Conservation (phyloP, 352 stramenopile genomes). For the Phytopythium cucurbitacearum region DNA sequence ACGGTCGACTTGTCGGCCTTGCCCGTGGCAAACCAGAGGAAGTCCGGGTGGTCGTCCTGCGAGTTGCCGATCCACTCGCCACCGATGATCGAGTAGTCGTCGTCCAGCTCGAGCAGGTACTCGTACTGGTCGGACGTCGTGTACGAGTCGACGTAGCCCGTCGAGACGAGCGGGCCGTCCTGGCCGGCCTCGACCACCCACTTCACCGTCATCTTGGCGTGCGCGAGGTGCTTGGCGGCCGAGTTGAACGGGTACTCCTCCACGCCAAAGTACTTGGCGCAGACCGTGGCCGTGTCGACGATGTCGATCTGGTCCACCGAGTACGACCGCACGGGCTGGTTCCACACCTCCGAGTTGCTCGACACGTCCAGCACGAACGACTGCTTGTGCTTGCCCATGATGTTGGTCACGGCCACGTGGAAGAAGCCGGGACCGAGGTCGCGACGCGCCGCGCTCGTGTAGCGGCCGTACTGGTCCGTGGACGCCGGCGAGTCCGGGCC, state of each 20-base stretch:
- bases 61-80: constrained; percentile 31
- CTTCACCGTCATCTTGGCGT: constrained; percentile 37
- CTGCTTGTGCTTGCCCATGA: constrained; percentile 35
- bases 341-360: constrained; percentile 38
- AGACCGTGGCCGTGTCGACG: constrained; percentile 17
- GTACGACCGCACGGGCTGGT: constrained; percentile 51
- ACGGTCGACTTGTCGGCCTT: constrained; percentile 21
- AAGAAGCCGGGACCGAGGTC: constrained; percentile 49
- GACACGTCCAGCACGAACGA: constrained; percentile 47
- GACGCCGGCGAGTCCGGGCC: constrained; percentile 13
- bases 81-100: constrained; percentile 28
- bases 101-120: constrained; percentile 36
- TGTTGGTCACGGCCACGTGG: constrained; percentile 42
- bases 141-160: constrained; percentile 17
- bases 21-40: constrained; percentile 28
- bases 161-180: constrained; percentile 29
- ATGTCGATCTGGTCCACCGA: constrained; percentile 22
- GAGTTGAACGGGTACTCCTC: constrained; percentile 44
- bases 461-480: constrained; percentile 41
- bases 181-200: constrained; percentile 42
- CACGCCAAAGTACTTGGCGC: constrained; percentile 27
- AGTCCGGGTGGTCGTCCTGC: constrained; percentile 25
- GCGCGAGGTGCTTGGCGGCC: constrained; percentile 28
- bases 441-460: constrained; percentile 27
- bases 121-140: constrained; percentile 25